phyloP scores from a whole-genome alignment of 2,329 filamentous ascomycete genomes.

The Dactylellina haptotyla region DNA sequence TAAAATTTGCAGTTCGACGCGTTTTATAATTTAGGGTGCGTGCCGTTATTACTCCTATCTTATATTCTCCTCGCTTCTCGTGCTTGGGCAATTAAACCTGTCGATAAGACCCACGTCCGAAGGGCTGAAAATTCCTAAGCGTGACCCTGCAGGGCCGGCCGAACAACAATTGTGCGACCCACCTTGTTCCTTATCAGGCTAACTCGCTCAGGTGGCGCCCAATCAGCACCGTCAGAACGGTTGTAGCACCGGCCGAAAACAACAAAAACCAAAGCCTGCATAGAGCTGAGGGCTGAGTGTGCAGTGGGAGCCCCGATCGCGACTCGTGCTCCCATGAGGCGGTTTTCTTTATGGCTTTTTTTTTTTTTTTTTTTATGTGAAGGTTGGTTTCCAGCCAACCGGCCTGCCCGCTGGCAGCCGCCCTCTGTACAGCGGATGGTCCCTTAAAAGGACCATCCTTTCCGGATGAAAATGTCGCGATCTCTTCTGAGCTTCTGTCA shows the following conservation, averaged over 20 bases:
- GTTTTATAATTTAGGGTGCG: not conserved
- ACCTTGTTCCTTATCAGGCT: not conserved
- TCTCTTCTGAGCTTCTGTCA: not conserved
- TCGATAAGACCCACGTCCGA: not conserved
- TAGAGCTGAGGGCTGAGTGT: slow-evolving; percentile 6
- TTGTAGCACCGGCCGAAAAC: slow-evolving; percentile 11
- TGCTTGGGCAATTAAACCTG: not conserved
- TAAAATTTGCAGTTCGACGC: too few relatives aligned
- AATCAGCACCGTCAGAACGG: slow-evolving; percentile 14
- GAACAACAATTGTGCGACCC: too few relatives aligned
- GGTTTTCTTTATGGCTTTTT: too few relatives aligned
- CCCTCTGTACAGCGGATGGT: not conserved
- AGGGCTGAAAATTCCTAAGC: slow-evolving; percentile 17
- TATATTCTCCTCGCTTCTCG: not conserved
- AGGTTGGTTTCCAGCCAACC: too few relatives aligned
- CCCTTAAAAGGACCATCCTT: slow-evolving; percentile 21
- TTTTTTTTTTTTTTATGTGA: too few relatives aligned
- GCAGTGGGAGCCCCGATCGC: too few relatives aligned
- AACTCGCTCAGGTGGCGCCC: slow-evolving; percentile 18
- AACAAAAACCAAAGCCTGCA: not conserved
- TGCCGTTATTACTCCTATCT: not conserved
- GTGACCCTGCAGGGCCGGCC: not conserved
- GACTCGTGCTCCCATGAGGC: too few relatives aligned
- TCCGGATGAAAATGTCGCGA: not conserved
- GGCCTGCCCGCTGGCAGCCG: too few relatives aligned